Evolutionary conservation across 1,139 yeast genomes (phyloP).

Genomic region (Nakaseomyces glabratus): DNA sequence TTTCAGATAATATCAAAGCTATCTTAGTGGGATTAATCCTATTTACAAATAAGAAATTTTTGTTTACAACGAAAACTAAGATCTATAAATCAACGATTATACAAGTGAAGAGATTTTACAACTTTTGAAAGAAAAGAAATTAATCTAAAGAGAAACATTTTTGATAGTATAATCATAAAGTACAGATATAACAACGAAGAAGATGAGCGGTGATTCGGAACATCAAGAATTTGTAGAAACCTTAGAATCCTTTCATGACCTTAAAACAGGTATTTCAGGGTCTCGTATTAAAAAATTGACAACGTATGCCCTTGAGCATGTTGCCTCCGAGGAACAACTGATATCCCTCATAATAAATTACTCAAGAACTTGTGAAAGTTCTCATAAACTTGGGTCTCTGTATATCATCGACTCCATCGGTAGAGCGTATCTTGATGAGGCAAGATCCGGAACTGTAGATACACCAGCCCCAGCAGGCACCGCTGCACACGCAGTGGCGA

Average conservation of each 20-base stretch:
- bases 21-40: too few relatives aligned
- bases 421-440: conserved; percentile 74
- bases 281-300: conserved; percentile 84
- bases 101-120: too few relatives aligned
- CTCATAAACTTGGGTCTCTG: conserved; percentile 83
- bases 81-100: too few relatives aligned
- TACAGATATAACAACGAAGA: background rate
- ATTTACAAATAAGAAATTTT: too few relatives aligned
- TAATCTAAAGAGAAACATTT: too few relatives aligned
- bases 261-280: conserved; percentile 92
- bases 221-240: conserved; percentile 58
- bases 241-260: conserved; percentile 61
- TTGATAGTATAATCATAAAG: too few relatives aligned
- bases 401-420: conserved; percentile 90
- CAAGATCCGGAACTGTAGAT: conserved; percentile 42
- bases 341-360: conserved; percentile 36
- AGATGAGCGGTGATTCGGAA: conserved; percentile 8
- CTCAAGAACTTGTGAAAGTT: conserved; percentile 63
- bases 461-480: conserved; percentile 57
- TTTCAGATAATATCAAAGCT: too few relatives aligned
- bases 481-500: conserved; percentile 61
- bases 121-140: too few relatives aligned
- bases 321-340: conserved; percentile 33
- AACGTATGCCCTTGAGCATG: conserved; percentile 66
- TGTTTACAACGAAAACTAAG: too few relatives aligned